phyloP scores from a whole-genome alignment of 768 basidiomycete genomes.

The Tulasnella sp. region DNA sequence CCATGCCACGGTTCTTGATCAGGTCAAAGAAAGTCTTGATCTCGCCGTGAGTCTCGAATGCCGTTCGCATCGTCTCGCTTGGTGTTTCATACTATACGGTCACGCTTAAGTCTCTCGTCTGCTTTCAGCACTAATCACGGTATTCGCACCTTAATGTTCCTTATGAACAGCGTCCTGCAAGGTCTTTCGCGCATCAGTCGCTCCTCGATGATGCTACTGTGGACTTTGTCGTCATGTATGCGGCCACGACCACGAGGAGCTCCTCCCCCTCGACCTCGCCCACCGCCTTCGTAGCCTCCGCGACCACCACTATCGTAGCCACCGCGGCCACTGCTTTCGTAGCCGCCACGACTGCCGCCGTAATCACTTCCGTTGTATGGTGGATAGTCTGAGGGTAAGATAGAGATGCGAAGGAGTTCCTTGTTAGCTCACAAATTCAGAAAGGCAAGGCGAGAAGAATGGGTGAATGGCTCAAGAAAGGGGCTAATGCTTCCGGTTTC shows the following conservation, averaged over 20 bases:
- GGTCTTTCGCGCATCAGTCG: conserved; percentile 89
- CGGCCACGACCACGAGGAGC: conserved; percentile 35
- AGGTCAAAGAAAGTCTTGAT: conserved; percentile 97
- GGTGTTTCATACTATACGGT: conserved; percentile 72
- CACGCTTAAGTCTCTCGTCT: background rate
- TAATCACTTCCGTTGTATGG: background rate
- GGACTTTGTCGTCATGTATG: conserved; percentile 81
- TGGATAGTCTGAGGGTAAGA: conserved; percentile 5
- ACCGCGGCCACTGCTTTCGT: background rate
- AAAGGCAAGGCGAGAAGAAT: background rate
- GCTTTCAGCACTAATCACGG: conserved; percentile 22
- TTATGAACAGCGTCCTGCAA: conserved; percentile 91
- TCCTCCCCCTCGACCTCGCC: conserved; percentile 12
- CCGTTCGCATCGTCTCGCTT: conserved; percentile 71
- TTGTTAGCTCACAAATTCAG: background rate
- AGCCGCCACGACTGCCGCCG: background rate
- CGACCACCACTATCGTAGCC: background rate
- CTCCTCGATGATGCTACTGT: conserved; percentile 88
- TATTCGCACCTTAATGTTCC: conserved; percentile 88
- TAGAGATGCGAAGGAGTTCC: background rate
- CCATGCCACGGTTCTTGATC: conserved; percentile 92
- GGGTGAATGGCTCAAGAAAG: background rate
- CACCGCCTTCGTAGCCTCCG: background rate
- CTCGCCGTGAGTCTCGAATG: conserved; percentile 89
- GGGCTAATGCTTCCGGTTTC: background rate